Conservation (phyloP, 148 eudicot genomes). For the Rhododendron vialii region DNA sequence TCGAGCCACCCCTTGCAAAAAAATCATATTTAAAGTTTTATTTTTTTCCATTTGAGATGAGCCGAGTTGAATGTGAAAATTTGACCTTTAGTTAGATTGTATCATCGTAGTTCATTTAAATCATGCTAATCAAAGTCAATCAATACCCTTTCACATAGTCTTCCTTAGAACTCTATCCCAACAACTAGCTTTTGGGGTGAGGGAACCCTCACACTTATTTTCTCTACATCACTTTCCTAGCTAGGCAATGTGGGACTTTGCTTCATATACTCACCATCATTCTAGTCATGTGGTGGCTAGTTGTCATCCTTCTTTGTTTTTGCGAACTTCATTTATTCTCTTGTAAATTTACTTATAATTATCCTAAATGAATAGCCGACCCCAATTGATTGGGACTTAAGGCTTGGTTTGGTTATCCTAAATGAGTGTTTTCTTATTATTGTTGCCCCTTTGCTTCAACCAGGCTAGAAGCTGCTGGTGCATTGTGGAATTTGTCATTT, state of each 20-base stretch:
- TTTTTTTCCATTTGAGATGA: not conserved
- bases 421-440: not conserved
- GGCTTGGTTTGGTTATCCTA: not conserved
- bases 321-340: not conserved
- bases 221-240: not conserved
- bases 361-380: no score
- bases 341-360: not conserved
- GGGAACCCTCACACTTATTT: not conserved
- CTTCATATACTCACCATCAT: not conserved
- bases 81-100: not conserved
- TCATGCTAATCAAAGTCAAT: not conserved
- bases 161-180: not conserved
- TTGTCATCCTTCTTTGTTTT: not conserved
- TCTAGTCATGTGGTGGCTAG: not conserved
- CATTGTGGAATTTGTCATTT: constrained; percentile 93
- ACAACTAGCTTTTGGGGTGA: not conserved
- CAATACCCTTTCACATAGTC: not conserved
- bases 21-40: not conserved
- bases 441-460: constrained; percentile 11
- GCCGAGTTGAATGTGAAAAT: not conserved
- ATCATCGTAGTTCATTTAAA: not conserved
- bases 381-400: no score
- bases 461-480: constrained; percentile 99
- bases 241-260: not conserved
- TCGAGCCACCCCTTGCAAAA: not conserved